Conservation (phyloP, 23 red algal genomes). For the Gracilaria domingensis region DNA sequence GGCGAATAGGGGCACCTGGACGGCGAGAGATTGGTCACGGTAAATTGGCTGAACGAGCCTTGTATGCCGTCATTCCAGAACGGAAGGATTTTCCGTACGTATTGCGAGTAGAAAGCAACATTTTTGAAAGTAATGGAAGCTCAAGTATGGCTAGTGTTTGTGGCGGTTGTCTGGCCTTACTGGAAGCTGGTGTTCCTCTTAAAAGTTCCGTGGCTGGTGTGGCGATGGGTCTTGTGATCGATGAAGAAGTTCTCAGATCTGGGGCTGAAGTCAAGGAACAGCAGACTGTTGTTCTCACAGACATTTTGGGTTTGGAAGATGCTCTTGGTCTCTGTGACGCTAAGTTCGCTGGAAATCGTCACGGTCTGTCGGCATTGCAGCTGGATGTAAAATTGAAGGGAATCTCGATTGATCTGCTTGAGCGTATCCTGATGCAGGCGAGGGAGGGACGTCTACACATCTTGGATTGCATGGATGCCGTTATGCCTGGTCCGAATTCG, state of each 20-base stretch:
- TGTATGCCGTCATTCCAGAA: constrained; percentile 76
- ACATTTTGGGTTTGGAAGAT: constrained; percentile 98
- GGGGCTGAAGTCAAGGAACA: background rate
- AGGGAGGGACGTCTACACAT: constrained; percentile 70
- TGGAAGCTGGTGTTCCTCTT: constrained; percentile 95
- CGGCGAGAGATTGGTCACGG: constrained; percentile 96
- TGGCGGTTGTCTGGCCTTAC: constrained; percentile 88
- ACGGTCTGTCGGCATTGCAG: constrained; percentile 86
- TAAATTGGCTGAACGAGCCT: constrained; percentile 83
- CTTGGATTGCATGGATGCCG: constrained; percentile 81
- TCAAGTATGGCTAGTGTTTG: constrained; percentile 96
- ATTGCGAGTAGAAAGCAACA: constrained; percentile 93
- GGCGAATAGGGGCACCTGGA: constrained; percentile 86
- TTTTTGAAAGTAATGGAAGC: constrained; percentile 91
- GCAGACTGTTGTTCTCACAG: constrained; percentile 78
- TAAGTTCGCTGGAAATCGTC: constrained; percentile 84
- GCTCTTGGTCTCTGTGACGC: constrained; percentile 94
- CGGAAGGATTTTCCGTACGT: constrained; percentile 90
- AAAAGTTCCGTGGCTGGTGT: constrained; percentile 84
- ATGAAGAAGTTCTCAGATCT: constrained; percentile 1
- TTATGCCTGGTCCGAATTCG: constrained; percentile 20
- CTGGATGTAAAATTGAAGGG: constrained; percentile 97
- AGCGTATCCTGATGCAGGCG: constrained; percentile 73
- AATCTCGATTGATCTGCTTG: constrained; percentile 80
- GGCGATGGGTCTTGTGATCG: constrained; percentile 91